These are phyloP conservation scores for Fonsecaea monophora DNA, from an alignment of 2,329 filamentous ascomycete genomes.

Conservation along the genomic window DNA sequence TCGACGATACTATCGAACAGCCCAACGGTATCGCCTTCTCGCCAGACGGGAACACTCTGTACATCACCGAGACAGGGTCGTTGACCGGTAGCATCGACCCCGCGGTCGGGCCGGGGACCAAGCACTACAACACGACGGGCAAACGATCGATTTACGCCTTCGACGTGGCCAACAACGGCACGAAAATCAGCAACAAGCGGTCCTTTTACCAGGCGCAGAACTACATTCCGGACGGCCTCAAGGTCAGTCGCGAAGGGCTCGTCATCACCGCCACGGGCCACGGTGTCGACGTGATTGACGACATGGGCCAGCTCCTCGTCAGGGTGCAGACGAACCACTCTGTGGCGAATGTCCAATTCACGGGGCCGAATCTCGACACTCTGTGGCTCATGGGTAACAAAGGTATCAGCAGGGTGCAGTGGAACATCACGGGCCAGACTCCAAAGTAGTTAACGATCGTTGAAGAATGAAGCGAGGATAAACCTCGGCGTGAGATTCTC, in stretches of 20 bases:
- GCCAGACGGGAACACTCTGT: slow-evolving; percentile 49
- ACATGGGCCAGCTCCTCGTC: slow-evolving; percentile 48
- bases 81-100: slow-evolving; percentile 43
- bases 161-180: slow-evolving; percentile 48
- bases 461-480: background rate
- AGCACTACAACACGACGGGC: slow-evolving; percentile 33
- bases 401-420: slow-evolving; percentile 49
- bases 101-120: slow-evolving; percentile 11
- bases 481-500: background rate
- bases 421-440: slow-evolving; percentile 46
- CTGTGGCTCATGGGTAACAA: slow-evolving; percentile 51
- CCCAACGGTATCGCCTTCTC: slow-evolving; percentile 55
- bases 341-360: slow-evolving; percentile 55
- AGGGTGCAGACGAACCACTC: slow-evolving; percentile 53
- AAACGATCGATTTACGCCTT: slow-evolving; percentile 45
- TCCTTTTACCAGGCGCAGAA: slow-evolving; percentile 49
- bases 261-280: slow-evolving; percentile 49
- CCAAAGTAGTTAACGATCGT: slow-evolving; percentile 18
- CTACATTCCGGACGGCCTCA: slow-evolving; percentile 53
- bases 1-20: slow-evolving; percentile 50
- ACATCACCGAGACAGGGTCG: slow-evolving; percentile 51
- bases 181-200: slow-evolving; percentile 47
- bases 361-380: slow-evolving; percentile 47
- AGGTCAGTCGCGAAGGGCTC: slow-evolving; percentile 51
- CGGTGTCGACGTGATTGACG: slow-evolving; percentile 52